Percentiles rank a stretch among this genome's conserved stretches.
Conservation (phyloP, 129 eudicot species). For the Flaveria brownii region DNA sequence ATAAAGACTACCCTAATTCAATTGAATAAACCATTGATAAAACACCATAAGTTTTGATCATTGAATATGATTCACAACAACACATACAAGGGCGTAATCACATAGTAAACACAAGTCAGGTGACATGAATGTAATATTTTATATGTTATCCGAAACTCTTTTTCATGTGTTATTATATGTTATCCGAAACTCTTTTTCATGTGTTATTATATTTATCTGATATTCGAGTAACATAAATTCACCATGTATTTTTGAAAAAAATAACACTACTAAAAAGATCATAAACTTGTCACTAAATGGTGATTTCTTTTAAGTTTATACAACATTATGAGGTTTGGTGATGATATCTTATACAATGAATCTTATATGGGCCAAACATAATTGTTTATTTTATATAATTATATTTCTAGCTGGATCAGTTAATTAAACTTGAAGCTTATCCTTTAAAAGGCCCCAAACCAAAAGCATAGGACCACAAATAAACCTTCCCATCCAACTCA, state of each 20-base stretch:
- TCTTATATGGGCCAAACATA: neutral
- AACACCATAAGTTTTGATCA: too few relatives aligned
- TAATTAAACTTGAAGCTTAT: neutral
- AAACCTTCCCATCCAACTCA: constrained; percentile 9
- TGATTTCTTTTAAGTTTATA: neutral
- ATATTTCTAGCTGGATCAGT: neutral
- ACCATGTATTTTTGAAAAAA: neutral
- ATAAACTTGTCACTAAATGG: too few relatives aligned
- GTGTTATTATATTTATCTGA: neutral
- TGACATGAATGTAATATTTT: too few relatives aligned
- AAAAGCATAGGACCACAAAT: constrained; percentile 32
- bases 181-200: neutral
- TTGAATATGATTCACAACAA: too few relatives aligned
- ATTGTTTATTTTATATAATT: neutral
- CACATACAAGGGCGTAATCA: too few relatives aligned
- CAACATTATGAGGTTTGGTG: neutral
- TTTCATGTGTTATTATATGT: neutral
- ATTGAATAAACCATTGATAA: too few relatives aligned
- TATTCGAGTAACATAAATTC: neutral
- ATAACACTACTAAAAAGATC: neutral
- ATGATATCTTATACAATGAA: neutral
- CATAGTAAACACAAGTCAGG: too few relatives aligned
- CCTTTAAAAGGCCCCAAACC: neutral
- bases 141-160: neutral
- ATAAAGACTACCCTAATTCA: too few relatives aligned